Conservation (phyloP, 495 filamentous ascomycete genomes). For the Penicillium mononematosum region DNA sequence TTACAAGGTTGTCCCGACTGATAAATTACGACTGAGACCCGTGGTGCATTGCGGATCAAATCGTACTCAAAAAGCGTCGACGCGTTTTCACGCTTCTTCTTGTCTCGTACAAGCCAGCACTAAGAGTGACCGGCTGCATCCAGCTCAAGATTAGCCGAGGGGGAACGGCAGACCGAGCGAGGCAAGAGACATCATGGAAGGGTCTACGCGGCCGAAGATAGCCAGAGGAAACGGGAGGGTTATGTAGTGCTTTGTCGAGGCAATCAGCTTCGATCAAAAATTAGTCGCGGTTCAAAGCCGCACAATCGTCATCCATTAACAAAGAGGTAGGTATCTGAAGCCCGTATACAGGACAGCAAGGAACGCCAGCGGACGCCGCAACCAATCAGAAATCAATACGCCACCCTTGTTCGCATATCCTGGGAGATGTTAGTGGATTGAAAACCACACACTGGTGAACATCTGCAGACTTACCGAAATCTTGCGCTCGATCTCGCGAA, state of each 20-base stretch:
- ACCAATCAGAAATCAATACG: conserved; percentile 56
- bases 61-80: conserved; percentile 59
- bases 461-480: conserved; percentile 69
- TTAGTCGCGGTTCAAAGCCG: conserved; percentile 17
- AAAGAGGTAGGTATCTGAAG: conserved; percentile 32
- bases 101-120: conserved; percentile 47
- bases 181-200: conserved; percentile 45
- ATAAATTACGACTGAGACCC: conserved; percentile 54
- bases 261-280: background rate
- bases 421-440: conserved; percentile 35
- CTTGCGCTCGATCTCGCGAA: conserved; percentile 91
- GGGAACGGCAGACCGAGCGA: conserved; percentile 52
- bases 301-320: conserved; percentile 26
- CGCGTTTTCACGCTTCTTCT: conserved; percentile 39
- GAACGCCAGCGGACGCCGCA: conserved; percentile 30
- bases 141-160: conserved; percentile 57
- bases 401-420: conserved; percentile 87
- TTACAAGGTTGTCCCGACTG: conserved; percentile 42
- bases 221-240: background rate
- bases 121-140: conserved; percentile 40
- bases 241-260: background rate
- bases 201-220: conserved; percentile 1
- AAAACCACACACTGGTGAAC: background rate
- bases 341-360: conserved; percentile 17
- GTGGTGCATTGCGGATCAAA: conserved; percentile 39